Base-by-base conservation (phyloP, 495 filamentous ascomycete genomes). In the Poronia punctata region DNA sequence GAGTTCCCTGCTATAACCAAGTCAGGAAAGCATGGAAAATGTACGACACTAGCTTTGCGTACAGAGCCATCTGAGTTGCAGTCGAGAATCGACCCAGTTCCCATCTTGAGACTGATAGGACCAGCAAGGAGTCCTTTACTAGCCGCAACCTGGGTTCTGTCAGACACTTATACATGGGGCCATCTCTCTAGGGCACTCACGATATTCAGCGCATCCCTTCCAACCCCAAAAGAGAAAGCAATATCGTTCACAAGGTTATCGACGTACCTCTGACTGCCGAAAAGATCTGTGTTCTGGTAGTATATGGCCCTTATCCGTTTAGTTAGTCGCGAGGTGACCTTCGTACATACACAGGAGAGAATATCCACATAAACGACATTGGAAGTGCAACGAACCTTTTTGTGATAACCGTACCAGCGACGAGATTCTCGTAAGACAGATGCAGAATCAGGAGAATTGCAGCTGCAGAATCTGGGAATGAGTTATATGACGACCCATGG, bases 291-390 rank as follows among this genome's bases (percentile, higher is more conserved):
- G 49, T 95, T 77, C 40, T 83, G 82, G 57, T 98, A 98, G 61
- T 86, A 98, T 10, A 98, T 85, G 45, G 92, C 88, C 51, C 92
- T 94, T n/a, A n/a, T n/a, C n/a, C n/a, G n/a, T n/a, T n/a, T n/a
- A n/a, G n/a, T n/a, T n/a, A n/a, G n/a, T n/a, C n/a, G n/a, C n/a
- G n/a, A n/a, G n/a, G n/a, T n/a, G n/a, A n/a, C n/a, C n/a, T n/a
- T n/a, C n/a, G n/a, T n/a, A n/a, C n/a, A n/a, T n/a, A n/a, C n/a
- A n/a, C n/a, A n/a, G n/a, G n/a, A n/a, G n/a, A n/a, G n/a, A n/a
- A n/a, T n/a, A n/a, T n/a, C n/a, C n/a, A n/a, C n/a, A n/a, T n/a
- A n/a, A n/a, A n/a, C n/a, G n/a, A n/a, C n/a, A n/a, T n/a, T n/a
- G n/a, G n/a, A n/a, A n/a, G n/a, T n/a, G n/a, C n/a, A n/a, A n/a